A percentile compares a stretch with the other conserved stretches of the same genome.
Evolutionary conservation across 805 yeast species (phyloP).

Genomic region (Suhomyces canberraensis): DNA sequence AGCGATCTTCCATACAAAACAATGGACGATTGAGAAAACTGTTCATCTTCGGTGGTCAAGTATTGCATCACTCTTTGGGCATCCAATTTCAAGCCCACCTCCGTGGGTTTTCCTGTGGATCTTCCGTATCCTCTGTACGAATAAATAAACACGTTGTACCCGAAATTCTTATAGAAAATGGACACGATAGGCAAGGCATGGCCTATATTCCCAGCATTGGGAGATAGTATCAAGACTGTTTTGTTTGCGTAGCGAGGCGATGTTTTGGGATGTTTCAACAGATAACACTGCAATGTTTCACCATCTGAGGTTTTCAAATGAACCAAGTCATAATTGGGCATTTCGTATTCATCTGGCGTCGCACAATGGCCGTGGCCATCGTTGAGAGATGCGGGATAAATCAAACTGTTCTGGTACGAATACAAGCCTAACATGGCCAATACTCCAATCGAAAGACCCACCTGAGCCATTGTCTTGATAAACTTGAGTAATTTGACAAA

Average conservation of each 20-base stretch:
- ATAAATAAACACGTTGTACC: conserved; percentile 76
- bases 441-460: conserved; percentile 44
- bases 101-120: conserved; percentile 74
- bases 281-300: conserved; percentile 61
- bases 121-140: conserved; percentile 91
- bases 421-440: conserved; percentile 53
- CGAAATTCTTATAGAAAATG: conserved; percentile 57
- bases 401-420: conserved; percentile 57
- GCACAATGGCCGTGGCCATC: conserved; percentile 71
- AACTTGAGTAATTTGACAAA: conserved; percentile 13
- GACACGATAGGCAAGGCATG: conserved; percentile 80
- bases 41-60: conserved; percentile 48
- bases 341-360: conserved; percentile 67
- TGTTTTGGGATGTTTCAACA: conserved; percentile 48
- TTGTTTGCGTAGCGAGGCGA: conserved; percentile 46
- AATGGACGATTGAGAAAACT: conserved; percentile 50
- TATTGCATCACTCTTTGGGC: conserved; percentile 69
- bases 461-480: conserved; percentile 30
- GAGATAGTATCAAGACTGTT: conserved; percentile 76
- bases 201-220: conserved; percentile 97
- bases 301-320: conserved; percentile 67
- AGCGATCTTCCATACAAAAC: conserved; percentile 83
- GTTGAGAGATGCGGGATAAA: conserved; percentile 83
- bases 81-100: conserved; percentile 76
- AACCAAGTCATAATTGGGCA: conserved; percentile 58